Percentiles rank a stretch among this genome's conserved stretches.
Conservation (phyloP, 2,329 filamentous ascomycete species). For the Nannizziopsis arthrosporioides region DNA sequence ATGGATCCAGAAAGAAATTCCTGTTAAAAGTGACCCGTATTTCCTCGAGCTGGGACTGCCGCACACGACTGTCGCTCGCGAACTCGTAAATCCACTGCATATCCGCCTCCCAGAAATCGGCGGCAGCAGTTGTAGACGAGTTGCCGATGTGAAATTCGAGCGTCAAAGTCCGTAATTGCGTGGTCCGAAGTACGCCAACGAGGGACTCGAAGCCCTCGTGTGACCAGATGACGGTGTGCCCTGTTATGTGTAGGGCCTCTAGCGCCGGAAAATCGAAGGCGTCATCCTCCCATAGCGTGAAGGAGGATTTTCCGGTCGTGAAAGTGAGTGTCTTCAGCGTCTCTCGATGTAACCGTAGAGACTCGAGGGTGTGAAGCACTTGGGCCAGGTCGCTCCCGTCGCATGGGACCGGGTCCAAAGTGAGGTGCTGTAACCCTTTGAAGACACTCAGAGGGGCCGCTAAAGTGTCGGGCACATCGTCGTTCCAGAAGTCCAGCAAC, state of each 20-base stretch:
- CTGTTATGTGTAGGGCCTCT: neutral
- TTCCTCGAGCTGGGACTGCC: too few relatives aligned
- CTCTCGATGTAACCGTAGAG: neutral
- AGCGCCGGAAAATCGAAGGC: neutral
- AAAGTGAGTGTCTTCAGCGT: neutral
- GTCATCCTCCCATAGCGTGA: neutral
- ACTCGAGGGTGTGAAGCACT: neutral
- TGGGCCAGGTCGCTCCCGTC: neutral
- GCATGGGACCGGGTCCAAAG: too few relatives aligned
- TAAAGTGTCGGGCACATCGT: too few relatives aligned
- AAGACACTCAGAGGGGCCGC: too few relatives aligned
- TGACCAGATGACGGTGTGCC: neutral
- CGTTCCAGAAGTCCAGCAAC: too few relatives aligned
- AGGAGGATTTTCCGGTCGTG: neutral
- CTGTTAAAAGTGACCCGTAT: too few relatives aligned
- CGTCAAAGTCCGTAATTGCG: neutral
- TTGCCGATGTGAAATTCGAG: neutral
- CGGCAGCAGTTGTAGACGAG: neutral
- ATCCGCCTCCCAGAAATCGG: neutral
- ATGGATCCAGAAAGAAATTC: too few relatives aligned
- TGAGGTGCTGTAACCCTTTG: too few relatives aligned
- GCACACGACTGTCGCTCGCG: neutral
- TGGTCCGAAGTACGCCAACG: neutral
- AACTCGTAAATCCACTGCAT: constrained; percentile 1
- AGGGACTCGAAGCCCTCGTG: neutral